phyloP scores from a whole-genome alignment of 352 stramenopile species.

The Phytophthora pisi region DNA sequence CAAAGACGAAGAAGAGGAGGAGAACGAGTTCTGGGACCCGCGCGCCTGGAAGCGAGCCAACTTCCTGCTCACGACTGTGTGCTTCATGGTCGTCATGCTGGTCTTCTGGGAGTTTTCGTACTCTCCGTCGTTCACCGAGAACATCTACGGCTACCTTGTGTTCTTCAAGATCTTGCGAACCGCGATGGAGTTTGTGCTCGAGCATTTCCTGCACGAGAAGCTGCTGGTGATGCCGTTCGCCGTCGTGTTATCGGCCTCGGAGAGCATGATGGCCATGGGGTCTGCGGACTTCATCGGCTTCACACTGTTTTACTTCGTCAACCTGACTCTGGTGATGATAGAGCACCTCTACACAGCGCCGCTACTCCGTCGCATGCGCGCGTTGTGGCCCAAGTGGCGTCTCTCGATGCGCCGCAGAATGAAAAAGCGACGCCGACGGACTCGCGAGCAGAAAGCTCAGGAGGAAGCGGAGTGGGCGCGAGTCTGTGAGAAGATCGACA shows the following conservation, averaged over 20 bases:
- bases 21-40: conserved; percentile 83
- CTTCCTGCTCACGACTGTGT: conserved; percentile 87
- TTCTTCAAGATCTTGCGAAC: conserved; percentile 91
- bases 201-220: conserved; percentile 90
- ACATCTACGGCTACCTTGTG: conserved; percentile 93
- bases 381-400: conserved; percentile 92
- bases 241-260: conserved; percentile 89
- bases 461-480: conserved; percentile 93
- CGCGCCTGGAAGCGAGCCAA: conserved; percentile 92
- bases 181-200: conserved; percentile 82
- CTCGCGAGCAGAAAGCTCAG: conserved; percentile 91
- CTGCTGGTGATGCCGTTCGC: conserved; percentile 92
- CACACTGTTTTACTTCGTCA: conserved; percentile 94
- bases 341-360: conserved; percentile 96
- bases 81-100: conserved; percentile 88
- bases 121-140: conserved; percentile 89
- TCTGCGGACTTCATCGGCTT: conserved; percentile 96
- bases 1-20: conserved; percentile 53
- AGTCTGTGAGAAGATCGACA: conserved; percentile 95
- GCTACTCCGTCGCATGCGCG: conserved; percentile 73
- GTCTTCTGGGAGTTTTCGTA: conserved; percentile 98
- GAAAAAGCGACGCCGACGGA: conserved; percentile 71
- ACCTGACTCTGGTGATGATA: conserved; percentile 92
- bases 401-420: conserved; percentile 86
- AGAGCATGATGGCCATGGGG: conserved; percentile 95